A percentile compares a stretch with the other conserved stretches of the same genome.
Conservation (phyloP, 2,329 filamentous ascomycete species). For the Pseudogymnoascus sp. region DNA sequence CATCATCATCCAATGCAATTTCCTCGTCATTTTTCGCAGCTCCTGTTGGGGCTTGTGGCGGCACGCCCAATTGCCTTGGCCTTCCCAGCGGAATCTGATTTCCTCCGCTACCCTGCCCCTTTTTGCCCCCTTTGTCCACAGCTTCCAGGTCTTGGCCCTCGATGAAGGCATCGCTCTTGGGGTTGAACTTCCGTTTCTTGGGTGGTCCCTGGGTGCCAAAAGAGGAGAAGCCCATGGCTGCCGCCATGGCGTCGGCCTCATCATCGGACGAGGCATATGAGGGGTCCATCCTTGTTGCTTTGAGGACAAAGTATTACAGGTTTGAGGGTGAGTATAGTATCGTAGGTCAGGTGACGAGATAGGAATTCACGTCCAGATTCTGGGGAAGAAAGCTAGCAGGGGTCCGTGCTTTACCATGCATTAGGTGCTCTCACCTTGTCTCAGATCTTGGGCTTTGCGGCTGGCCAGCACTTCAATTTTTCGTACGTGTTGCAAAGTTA, state of each 20-base stretch:
- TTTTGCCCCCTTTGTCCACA: conserved; percentile 30
- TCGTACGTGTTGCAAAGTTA: not conserved
- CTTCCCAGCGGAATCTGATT: conserved; percentile 28
- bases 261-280: conserved; percentile 15
- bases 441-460: not conserved
- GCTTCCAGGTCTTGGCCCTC: conserved; percentile 31
- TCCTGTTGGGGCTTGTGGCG: not conserved
- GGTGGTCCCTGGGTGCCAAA: conserved; percentile 54
- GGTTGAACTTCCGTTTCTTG: conserved; percentile 64
- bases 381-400: not conserved
- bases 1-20: conserved; percentile 24
- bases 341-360: conserved; percentile 7
- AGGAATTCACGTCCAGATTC: not conserved
- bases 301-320: not conserved
- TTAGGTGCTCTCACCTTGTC: not conserved
- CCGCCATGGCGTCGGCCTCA: conserved; percentile 53
- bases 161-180: conserved; percentile 46
- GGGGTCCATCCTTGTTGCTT: not conserved
- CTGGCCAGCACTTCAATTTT: not conserved
- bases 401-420: conserved; percentile 5
- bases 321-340: not conserved
- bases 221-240: conserved; percentile 66
- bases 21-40: conserved; percentile 20
- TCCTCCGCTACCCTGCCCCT: conserved; percentile 30
- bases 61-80: conserved; percentile 22